Conservation (phyloP, 2,329 filamentous ascomycete species). For the Colletotrichum tropicicola region DNA sequence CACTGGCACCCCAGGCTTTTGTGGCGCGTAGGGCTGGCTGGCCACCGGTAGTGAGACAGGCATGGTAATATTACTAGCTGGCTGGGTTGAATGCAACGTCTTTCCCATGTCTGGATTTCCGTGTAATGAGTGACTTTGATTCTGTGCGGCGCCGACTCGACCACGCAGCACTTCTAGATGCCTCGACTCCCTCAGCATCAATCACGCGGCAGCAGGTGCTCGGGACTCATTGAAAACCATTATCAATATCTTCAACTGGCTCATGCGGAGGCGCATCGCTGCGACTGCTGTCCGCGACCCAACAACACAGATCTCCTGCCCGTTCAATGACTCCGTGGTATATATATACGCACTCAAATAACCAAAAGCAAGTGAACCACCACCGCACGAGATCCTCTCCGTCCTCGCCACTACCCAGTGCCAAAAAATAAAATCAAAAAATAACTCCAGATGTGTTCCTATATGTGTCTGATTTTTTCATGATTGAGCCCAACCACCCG, state of each 20-base stretch:
- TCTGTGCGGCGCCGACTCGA: too few relatives aligned
- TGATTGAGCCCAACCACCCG: constrained; percentile 13
- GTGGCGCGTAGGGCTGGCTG: too few relatives aligned
- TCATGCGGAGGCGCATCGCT: constrained; percentile 13
- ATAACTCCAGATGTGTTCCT: too few relatives aligned
- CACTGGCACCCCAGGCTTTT: too few relatives aligned
- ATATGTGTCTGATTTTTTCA: neutral
- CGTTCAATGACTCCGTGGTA: constrained; percentile 20
- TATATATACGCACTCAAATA: neutral
- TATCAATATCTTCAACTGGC: neutral
- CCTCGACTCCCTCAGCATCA: too few relatives aligned
- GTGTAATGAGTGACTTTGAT: too few relatives aligned
- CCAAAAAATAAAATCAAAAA: neutral
- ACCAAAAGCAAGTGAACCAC: neutral
- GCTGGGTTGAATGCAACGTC: too few relatives aligned
- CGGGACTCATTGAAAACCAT: neutral
- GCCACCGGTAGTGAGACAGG: too few relatives aligned
- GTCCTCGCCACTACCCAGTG: neutral
- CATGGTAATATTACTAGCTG: too few relatives aligned
- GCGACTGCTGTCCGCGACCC: neutral
- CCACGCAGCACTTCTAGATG: too few relatives aligned
- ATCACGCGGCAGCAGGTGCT: too few relatives aligned
- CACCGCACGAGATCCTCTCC: neutral
- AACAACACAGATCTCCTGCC: neutral
- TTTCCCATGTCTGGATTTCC: too few relatives aligned